phyloP scores from a whole-genome alignment of 305 asterid genomes.

The Solanum hybrid region DNA sequence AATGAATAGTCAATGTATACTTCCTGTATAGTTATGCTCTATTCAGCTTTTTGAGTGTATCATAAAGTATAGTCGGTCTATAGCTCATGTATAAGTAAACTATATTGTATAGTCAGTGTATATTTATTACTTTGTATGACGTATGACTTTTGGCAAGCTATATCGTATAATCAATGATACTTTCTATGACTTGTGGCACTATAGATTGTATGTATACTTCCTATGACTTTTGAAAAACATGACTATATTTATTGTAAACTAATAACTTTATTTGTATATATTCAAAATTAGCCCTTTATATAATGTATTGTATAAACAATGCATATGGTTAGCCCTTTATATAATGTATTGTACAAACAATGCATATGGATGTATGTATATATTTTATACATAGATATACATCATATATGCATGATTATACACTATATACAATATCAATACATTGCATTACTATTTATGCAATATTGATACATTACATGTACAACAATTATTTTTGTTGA shows the following conservation, averaged over 20 bases:
- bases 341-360: neutral
- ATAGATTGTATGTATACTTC: neutral
- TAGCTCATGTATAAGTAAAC: neutral
- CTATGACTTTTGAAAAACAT: neutral
- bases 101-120: neutral
- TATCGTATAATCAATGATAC: neutral
- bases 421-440: neutral
- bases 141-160: neutral
- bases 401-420: neutral
- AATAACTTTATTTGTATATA: neutral
- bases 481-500: neutral
- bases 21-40: neutral
- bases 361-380: neutral
- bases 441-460: neutral
- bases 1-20: neutral
- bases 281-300: neutral
- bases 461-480: neutral
- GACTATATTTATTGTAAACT: neutral
- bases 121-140: neutral
- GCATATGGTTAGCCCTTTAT: neutral
- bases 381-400: neutral
- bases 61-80: neutral
- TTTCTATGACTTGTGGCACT: neutral
- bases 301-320: neutral
- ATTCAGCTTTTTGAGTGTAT: neutral